These are phyloP conservation scores for Allantophomopsis cytisporea DNA, from an alignment of 2,329 filamentous ascomycete species.

Conservation along the genomic window DNA sequence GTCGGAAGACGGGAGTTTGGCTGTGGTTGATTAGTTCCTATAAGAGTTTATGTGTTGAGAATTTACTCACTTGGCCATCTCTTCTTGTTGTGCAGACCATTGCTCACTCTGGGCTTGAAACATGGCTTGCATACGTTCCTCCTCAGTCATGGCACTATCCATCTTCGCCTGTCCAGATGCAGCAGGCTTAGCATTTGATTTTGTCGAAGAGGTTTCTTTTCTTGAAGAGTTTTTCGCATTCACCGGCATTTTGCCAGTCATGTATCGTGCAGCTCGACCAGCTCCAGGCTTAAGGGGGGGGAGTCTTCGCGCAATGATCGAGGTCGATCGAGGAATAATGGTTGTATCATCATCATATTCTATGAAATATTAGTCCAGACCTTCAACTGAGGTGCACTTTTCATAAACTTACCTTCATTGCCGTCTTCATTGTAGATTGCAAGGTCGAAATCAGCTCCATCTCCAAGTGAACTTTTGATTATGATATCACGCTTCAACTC, in stretches of 20 bases:
- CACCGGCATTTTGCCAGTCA: slow-evolving; percentile 88
- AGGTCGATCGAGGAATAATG: slow-evolving; percentile 92
- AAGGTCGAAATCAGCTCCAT: slow-evolving; percentile 93
- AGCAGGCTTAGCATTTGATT: slow-evolving; percentile 36
- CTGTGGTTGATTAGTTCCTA: slow-evolving; percentile 26
- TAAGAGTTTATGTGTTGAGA: slow-evolving; percentile 16
- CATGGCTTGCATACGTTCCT: slow-evolving; percentile 87
- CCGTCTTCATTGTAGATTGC: slow-evolving; percentile 88
- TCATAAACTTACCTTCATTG: slow-evolving; percentile 60
- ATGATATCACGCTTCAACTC: slow-evolving; percentile 99
- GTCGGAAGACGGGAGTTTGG: slow-evolving; percentile 48
- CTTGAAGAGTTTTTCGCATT: slow-evolving; percentile 71
- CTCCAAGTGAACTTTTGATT: slow-evolving; percentile 79
- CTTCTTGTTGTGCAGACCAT: slow-evolving; percentile 87
- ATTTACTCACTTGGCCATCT: slow-evolving; percentile 63
- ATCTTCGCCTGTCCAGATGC: slow-evolving; percentile 44
- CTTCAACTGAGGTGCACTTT: background rate
- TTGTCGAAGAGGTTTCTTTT: slow-evolving; percentile 47
- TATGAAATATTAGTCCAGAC: slow-evolving; percentile 26
- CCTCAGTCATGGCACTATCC: slow-evolving; percentile 75
- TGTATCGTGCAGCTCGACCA: slow-evolving; percentile 85
- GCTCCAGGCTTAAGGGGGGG: slow-evolving; percentile 77
- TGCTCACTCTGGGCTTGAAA: slow-evolving; percentile 81
- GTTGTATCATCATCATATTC: slow-evolving; percentile 97
- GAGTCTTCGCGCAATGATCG: slow-evolving; percentile 76